Evolutionary conservation across 805 yeast species (phyloP).

Genomic region (Ascoidea asiatica): DNA sequence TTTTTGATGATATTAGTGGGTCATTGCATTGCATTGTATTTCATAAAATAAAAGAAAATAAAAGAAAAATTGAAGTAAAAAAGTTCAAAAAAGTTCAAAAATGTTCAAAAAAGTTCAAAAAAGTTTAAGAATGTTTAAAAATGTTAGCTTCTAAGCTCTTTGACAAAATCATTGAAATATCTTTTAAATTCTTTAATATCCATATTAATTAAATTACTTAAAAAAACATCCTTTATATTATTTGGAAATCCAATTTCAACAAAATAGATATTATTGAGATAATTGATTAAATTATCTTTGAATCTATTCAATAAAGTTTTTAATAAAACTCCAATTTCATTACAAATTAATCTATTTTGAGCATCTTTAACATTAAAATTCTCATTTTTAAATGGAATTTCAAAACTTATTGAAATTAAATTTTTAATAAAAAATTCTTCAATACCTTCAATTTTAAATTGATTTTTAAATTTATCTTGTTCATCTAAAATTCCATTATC

Average conservation of each 20-base stretch:
- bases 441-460: constrained; percentile 28
- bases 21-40: too few species aligned
- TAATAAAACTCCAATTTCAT: constrained; percentile 61
- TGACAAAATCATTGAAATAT: constrained; percentile 40
- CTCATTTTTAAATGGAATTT: constrained; percentile 62
- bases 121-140: too few species aligned
- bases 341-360: constrained; percentile 57
- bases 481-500: constrained; percentile 49
- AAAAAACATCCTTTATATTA: constrained; percentile 45
- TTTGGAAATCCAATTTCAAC: constrained; percentile 45
- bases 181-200: constrained; percentile 58
- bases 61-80: too few species aligned
- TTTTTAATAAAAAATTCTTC: constrained; percentile 58
- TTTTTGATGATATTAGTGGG: too few species aligned
- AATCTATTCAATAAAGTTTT: constrained; percentile 43
- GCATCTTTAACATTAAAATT: constrained; percentile 65
- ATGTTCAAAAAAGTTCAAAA: too few species aligned
- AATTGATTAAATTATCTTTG: constrained; percentile 33
- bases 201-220: constrained; percentile 38
- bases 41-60: too few species aligned
- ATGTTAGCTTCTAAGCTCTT: too few species aligned
- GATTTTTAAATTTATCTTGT: constrained; percentile 37
- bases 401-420: constrained; percentile 55
- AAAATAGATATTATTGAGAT: constrained; percentile 35
- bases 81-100: too few species aligned